Evolutionary conservation across 2,329 filamentous ascomycete species (phyloP).

Genomic region (Claviceps sp.): DNA sequence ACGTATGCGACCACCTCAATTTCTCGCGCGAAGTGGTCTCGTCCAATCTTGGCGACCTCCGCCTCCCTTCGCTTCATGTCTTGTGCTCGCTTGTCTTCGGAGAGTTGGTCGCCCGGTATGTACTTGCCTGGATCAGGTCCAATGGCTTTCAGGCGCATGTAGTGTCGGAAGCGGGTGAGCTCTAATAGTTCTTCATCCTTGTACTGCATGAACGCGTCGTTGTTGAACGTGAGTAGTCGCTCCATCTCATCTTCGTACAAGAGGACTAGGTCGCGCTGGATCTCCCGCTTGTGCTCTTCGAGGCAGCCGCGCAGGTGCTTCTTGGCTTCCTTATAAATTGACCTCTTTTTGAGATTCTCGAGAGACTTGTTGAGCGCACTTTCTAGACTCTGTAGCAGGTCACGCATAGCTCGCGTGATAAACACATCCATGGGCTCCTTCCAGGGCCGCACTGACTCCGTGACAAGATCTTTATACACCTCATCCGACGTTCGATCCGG

Average conservation of each 20-base stretch:
- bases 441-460: slow-evolving; percentile 47
- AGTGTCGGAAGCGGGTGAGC: slow-evolving; percentile 34
- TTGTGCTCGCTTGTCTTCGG: slow-evolving; percentile 30
- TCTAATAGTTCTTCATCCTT: slow-evolving; percentile 30
- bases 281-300: slow-evolving; percentile 21
- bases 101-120: slow-evolving; percentile 18
- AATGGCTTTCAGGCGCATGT: slow-evolving; percentile 31
- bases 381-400: slow-evolving; percentile 33
- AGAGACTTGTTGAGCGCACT: slow-evolving; percentile 34
- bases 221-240: slow-evolving; percentile 45
- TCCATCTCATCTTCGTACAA: slow-evolving; percentile 40
- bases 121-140: slow-evolving; percentile 14
- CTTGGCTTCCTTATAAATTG: slow-evolving; percentile 36
- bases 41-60: slow-evolving; percentile 34
- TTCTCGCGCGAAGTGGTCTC: slow-evolving; percentile 46
- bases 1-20: slow-evolving; percentile 50
- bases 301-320: slow-evolving; percentile 32
- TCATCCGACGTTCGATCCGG: slow-evolving; percentile 45
- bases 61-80: slow-evolving; percentile 29
- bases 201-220: slow-evolving; percentile 32
- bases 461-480: slow-evolving; percentile 45
- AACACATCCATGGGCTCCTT: slow-evolving; percentile 35
- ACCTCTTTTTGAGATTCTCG: slow-evolving; percentile 28
- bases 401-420: slow-evolving; percentile 30
- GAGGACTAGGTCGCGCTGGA: slow-evolving; percentile 24